Evolutionary conservation across 495 filamentous ascomycete genomes (phyloP), one percentile per base, ranked within the genome.

Genomic region (Monascus purpureus): DNA sequence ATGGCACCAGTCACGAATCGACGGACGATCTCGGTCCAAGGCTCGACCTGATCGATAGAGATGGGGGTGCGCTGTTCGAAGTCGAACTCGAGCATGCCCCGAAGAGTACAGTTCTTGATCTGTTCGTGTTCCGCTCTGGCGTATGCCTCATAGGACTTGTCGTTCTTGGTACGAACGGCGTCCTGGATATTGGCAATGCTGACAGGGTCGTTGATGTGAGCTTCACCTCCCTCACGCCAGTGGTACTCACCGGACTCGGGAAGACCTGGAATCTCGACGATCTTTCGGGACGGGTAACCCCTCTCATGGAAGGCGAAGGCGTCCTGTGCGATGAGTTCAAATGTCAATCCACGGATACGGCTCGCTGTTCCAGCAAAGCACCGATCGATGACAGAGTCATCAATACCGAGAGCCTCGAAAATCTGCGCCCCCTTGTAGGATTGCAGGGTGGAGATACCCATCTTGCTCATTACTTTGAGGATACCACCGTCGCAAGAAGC

Each of bases 401-500:
- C 90, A 18, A 99, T 77, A 56, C 90, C 90, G 27, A 99, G 77
- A n/a, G 92, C 90, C 52, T 99, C 90, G 41, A 96, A 99, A 42
- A 99, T 99, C 63, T 99, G 90, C 33, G 90, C 90, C 53, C 90
- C 90, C 66, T 99, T 99, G 68, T 99, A 99, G 44, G 82, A 92
- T 53, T 90, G 84, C 27, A 99, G 65, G 28, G 90, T 99, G 8
- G 90, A 99, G 45, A 99, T 99, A 60, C 90, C 90, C 90, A 99
- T 99, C 68, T 99, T 99, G 61, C 84, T 93, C 90, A 99, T 99
- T 50, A 99, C 90, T 65, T 99, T 99, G 36, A 99, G 68, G 38
- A 99, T 94, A 57, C 90, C 90, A 45, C 90, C 90, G 46, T 96
- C 92, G 47, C 84, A 92, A 28, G 90, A 99, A 47, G 90, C 82